These are phyloP conservation scores for Aspergillus flavus DNA, from an alignment of 2,329 filamentous ascomycete species.

Conservation along the genomic window DNA sequence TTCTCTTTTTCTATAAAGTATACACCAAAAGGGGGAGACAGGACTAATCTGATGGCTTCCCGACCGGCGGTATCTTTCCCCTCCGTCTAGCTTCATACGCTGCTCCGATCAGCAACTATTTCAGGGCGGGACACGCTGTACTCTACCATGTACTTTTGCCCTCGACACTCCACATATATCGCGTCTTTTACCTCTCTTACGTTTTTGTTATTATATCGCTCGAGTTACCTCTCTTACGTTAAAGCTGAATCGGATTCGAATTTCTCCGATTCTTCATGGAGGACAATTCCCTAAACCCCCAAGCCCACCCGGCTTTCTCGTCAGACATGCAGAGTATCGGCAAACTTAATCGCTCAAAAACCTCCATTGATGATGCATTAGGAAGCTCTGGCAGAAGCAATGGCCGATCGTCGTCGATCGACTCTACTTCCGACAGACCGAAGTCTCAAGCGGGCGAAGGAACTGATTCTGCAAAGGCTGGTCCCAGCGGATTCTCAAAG, in stretches of 20 bases:
- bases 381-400: constrained; percentile 36
- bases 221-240: background rate
- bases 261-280: constrained; percentile 33
- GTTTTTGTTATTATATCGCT: background rate
- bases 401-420: constrained; percentile 40
- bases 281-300: background rate
- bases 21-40: background rate
- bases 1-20: background rate
- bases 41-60: background rate
- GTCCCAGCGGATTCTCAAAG: constrained; percentile 53
- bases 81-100: background rate
- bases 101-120: background rate
- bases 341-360: constrained; percentile 41
- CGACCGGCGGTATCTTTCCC: background rate
- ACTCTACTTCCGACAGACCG: constrained; percentile 41
- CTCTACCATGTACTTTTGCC: background rate
- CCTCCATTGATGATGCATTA: constrained; percentile 36
- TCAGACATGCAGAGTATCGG: constrained; percentile 40
- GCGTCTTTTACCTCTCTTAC: background rate
- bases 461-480: constrained; percentile 41
- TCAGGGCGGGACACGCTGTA: background rate
- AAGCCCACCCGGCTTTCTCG: constrained; percentile 26
- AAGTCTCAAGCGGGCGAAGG: constrained; percentile 42
- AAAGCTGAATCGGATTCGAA: background rate
- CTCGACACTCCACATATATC: background rate